phyloP scores from a whole-genome alignment of 768 basidiomycete species.

The Xerocomus brunneocitrinus region DNA sequence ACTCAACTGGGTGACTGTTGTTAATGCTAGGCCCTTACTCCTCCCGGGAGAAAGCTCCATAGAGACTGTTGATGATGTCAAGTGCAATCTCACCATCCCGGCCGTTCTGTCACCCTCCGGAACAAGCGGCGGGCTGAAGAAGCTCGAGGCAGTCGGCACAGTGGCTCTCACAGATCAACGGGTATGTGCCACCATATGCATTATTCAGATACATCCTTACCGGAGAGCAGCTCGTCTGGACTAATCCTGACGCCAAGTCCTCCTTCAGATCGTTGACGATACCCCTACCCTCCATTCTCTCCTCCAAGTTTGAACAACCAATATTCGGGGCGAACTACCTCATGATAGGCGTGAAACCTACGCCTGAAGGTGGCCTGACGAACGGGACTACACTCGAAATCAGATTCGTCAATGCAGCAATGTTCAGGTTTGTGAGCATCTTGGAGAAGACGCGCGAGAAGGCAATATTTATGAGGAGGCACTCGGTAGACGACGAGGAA shows the following conservation, averaged over 20 bases:
- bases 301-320: conserved; percentile 73
- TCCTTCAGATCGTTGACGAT: conserved; percentile 45
- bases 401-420: conserved; percentile 59
- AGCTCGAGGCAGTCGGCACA: conserved; percentile 53
- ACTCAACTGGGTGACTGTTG: conserved; percentile 74
- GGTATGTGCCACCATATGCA: conserved; percentile 37
- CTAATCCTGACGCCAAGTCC: conserved; percentile 31
- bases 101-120: conserved; percentile 45
- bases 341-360: conserved; percentile 60
- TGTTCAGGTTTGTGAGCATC: conserved; percentile 69
- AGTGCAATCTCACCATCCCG: conserved; percentile 56
- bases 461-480: conserved; percentile 70
- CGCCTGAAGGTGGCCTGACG: conserved; percentile 61
- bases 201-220: background rate
- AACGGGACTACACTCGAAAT: conserved; percentile 63
- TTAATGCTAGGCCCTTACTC: conserved; percentile 52
- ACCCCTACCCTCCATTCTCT: conserved; percentile 60
- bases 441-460: conserved; percentile 77
- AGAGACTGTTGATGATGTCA: conserved; percentile 54
- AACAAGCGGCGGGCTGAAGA: conserved; percentile 52
- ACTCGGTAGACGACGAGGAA: conserved; percentile 35
- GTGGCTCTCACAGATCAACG: conserved; percentile 69
- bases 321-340: conserved; percentile 67
- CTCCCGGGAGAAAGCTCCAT: conserved; percentile 60
- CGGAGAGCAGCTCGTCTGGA: conserved; percentile 57